Conservation (phyloP, 768 basidiomycete species). For the Sarcodon aspratus region DNA sequence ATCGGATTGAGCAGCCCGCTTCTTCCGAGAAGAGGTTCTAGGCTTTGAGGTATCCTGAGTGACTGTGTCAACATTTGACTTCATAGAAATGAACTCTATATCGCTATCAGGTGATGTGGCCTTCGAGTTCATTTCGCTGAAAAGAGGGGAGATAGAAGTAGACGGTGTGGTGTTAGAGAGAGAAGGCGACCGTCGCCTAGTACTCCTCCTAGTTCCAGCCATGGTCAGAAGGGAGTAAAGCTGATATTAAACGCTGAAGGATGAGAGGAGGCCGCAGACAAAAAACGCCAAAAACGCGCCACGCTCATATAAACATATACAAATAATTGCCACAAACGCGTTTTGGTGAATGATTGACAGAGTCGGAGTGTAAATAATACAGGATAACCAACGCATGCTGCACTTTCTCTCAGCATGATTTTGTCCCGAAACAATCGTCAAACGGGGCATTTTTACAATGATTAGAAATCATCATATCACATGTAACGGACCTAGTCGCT, state of each 20-base stretch:
- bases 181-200: slow-evolving; percentile 17
- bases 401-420: too few species aligned
- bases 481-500: too few species aligned
- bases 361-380: too few species aligned
- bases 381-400: too few species aligned
- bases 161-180: slow-evolving; percentile 25
- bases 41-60: slow-evolving; percentile 20
- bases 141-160: slow-evolving; percentile 36
- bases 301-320: slow-evolving; percentile 12
- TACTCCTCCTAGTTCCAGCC: slow-evolving; percentile 10
- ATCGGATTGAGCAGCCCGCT: slow-evolving; percentile 7
- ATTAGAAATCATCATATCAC: too few species aligned
- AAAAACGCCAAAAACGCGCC: slow-evolving; percentile 13
- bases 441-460: too few species aligned
- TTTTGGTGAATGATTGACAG: too few species aligned
- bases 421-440: too few species aligned
- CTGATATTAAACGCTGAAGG: neutral
- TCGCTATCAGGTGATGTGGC: slow-evolving; percentile 40
- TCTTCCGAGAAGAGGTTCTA: slow-evolving; percentile 6
- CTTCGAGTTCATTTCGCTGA: slow-evolving; percentile 35
- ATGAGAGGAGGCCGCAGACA: slow-evolving; percentile 1
- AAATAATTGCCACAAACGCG: too few species aligned
- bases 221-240: slow-evolving; percentile 4
- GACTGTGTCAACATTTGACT: neutral
- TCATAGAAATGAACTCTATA: slow-evolving; percentile 9